A percentile compares a stretch with the other conserved stretches of the same genome.
These are phyloP conservation scores for Rhodotorula glutinis DNA, from an alignment of 1,284 basidiomycete genomes.

Conservation along the genomic window DNA sequence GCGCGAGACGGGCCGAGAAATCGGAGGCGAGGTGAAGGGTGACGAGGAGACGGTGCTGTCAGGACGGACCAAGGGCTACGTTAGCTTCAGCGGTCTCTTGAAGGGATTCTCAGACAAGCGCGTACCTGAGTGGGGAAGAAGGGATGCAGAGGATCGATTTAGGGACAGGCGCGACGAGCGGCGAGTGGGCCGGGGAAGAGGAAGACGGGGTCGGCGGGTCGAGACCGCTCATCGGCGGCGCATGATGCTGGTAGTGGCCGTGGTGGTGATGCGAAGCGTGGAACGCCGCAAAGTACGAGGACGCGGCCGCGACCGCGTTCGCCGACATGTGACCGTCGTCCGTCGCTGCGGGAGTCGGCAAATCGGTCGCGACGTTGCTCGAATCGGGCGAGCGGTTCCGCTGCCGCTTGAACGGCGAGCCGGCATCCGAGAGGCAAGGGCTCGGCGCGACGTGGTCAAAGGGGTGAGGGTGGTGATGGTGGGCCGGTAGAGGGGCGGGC, in stretches of 20 bases:
- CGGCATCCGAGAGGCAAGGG: conserved; percentile 17
- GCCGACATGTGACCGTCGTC: not conserved
- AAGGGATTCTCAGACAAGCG: too few species aligned
- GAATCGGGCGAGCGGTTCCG: conserved; percentile 34
- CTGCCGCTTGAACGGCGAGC: conserved; percentile 36
- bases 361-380: not conserved
- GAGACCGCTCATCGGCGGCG: not conserved
- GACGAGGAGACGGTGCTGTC: conserved; percentile 12
- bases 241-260: not conserved
- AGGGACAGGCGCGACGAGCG: not conserved
- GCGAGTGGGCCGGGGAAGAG: not conserved
- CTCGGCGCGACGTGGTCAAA: conserved; percentile 4
- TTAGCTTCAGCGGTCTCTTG: too few species aligned
- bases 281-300: conserved; percentile 16
- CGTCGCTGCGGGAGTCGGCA: not conserved
- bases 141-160: conserved; percentile 36
- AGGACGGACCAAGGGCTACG: not conserved
- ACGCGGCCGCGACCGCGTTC: not conserved
- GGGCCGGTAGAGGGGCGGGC: not conserved
- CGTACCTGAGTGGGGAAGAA: conserved; percentile 12
- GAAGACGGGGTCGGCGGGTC: not conserved
- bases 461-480: not conserved
- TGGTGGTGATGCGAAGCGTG: not conserved
- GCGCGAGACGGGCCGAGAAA: conserved; percentile 36
- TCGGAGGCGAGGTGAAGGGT: conserved; percentile 23